Base-by-base conservation (phyloP, 1,139 yeast genomes). In the Magnusiomyces tetraspermus region DNA sequence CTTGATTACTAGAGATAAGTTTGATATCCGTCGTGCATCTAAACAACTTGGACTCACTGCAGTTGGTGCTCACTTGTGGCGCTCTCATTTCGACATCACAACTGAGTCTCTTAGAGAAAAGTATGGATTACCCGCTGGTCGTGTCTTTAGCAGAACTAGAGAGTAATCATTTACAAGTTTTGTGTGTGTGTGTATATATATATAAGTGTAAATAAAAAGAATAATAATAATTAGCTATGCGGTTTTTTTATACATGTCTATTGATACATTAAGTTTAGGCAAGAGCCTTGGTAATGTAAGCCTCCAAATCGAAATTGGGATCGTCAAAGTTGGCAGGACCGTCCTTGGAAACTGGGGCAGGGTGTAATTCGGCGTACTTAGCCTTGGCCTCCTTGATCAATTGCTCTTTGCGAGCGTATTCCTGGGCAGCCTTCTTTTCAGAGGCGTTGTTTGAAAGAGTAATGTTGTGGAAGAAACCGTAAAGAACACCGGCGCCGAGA, bases 1-100 rank as follows among this genome's bases (percentile, higher is more conserved):
- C 28, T 54, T 60, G 21, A 61, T 61, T 8, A 60, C 56, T 22
- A 69, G 81, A 58, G 76, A 76, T 15, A 63, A 71, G 51, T 92
- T 92, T 63, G 79, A 88, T 62, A 83, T 92, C 57, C 79, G 97
- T 65, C 61, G 65, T 5, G 89, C 88, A 67, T 86, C 76, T 15
- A 73, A 71, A 4, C 58, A 68, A 8, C 66, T 85, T 65, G 67
- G 73, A 1, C 75, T 92, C 61, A 72, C 74, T 26, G 80, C 97
- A 0, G 80, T 90, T 46, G 97, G 98, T 30, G 97, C 95, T 1
- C 95, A 87, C 67, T 77, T 88, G 49, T 92, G 96, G 95, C 81
- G 98, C 75, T 82, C 85, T 61, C 73, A 70, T 46, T 92, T 83
- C 79, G 98, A 92, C 69, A 74, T 88, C 63, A 79, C 84, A 61